Conservation (phyloP, 345 rosid species). For the Leavenworthia alabamica region DNA sequence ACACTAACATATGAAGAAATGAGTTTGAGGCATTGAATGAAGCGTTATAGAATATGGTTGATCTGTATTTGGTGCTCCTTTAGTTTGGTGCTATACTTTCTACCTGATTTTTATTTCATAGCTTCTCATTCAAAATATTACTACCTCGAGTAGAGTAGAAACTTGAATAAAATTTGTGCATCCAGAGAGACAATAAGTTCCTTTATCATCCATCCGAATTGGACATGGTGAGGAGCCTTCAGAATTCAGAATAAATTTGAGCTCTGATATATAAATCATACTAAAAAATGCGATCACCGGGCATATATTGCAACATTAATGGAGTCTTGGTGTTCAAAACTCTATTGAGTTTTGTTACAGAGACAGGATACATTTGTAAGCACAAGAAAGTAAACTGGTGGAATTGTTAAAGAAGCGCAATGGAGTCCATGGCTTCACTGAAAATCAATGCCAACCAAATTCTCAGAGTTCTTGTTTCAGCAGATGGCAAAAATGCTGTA, state of each 20-base stretch:
- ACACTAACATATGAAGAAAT: neutral
- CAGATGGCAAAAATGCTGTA: conserved; percentile 62
- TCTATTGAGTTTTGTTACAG: conserved; percentile 26
- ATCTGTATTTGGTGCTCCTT: conserved; percentile 19
- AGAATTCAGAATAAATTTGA: neutral
- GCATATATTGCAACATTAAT: neutral
- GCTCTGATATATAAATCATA: neutral
- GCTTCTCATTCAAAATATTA: neutral
- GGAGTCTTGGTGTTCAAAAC: neutral
- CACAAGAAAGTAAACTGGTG: conserved; percentile 82
- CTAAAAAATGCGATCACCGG: neutral
- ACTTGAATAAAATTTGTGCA: too few species aligned
- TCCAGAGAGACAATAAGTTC: too few species aligned
- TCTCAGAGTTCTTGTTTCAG: conserved; percentile 72
- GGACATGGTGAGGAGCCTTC: too few species aligned
- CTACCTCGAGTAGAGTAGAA: too few species aligned
- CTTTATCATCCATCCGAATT: too few species aligned
- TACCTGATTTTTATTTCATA: neutral
- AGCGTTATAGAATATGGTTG: conserved; percentile 10
- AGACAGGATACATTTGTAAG: conserved; percentile 85
- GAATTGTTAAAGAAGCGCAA: conserved; percentile 69
- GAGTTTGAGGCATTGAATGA: conserved; percentile 21
- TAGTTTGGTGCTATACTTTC: too few species aligned
- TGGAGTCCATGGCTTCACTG: conserved; percentile 91
- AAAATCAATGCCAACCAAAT: conserved; percentile 87